A percentile compares a stretch with the other conserved stretches of the same genome.
Evolutionary conservation across 2,329 filamentous ascomycete species (phyloP).

Genomic region (Colletotrichum cordylinicola): DNA sequence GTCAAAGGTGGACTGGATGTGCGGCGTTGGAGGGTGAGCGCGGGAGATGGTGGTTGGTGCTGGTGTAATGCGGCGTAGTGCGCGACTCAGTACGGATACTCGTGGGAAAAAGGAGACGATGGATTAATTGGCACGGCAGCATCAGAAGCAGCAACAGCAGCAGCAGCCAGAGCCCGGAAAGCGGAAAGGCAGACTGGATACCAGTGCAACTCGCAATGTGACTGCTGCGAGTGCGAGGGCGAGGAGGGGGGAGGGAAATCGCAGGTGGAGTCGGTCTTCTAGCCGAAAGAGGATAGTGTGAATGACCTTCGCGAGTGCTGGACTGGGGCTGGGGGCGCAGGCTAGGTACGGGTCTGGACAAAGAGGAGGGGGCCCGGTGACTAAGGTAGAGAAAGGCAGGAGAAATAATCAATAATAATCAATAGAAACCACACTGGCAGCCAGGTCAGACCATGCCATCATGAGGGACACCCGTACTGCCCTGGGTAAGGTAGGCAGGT

Average conservation of each 20-base stretch:
- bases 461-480: not conserved
- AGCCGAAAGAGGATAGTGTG: constrained; percentile 15
- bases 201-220: not conserved
- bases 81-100: constrained; percentile 9
- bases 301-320: not conserved
- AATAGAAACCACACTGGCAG: not conserved
- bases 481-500: not conserved
- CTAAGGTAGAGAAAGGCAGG: not conserved
- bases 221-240: not conserved
- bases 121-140: not conserved
- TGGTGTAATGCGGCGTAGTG: not conserved
- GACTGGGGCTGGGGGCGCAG: constrained; percentile 1
- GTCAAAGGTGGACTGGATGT: not conserved
- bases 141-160: not conserved
- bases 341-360: constrained; percentile 9
- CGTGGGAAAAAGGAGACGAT: constrained; percentile 13
- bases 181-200: not conserved
- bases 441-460: not conserved
- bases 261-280: constrained; percentile 8
- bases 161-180: not conserved
- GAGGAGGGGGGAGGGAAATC: constrained; percentile 7
- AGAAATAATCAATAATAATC: not conserved
- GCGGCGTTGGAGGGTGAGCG: not conserved
- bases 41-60: not conserved
- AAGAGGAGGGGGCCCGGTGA: not conserved